A percentile compares a stretch with the other conserved stretches of the same genome.
phyloP scores from a whole-genome alignment of 2,329 filamentous ascomycete genomes.

The Harringtonia lauricola region DNA sequence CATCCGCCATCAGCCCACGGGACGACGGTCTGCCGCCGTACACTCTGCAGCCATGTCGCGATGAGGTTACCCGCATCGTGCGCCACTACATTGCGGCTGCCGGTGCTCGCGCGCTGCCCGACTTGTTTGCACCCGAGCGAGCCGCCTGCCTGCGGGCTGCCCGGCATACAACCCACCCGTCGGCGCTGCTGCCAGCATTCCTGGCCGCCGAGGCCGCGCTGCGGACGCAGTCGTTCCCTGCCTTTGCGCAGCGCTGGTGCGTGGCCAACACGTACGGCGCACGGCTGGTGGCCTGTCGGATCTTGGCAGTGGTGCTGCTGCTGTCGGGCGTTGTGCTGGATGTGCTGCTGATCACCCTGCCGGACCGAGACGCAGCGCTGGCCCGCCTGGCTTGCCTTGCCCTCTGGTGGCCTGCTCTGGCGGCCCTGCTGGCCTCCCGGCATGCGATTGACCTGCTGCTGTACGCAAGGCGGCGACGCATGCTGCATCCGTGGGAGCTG shows the following conservation, averaged over 20 bases:
- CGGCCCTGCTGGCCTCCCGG: constrained; percentile 21
- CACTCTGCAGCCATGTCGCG: constrained; percentile 28
- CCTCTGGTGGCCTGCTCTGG: constrained; percentile 24
- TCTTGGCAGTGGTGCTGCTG: constrained; percentile 13
- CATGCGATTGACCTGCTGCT: constrained; percentile 26
- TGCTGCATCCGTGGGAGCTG: constrained; percentile 28
- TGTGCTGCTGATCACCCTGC: constrained; percentile 19
- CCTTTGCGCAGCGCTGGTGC: constrained; percentile 25
- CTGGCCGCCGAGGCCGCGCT: constrained; percentile 24
- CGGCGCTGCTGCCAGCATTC: constrained; percentile 27
- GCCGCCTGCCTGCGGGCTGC: constrained; percentile 26
- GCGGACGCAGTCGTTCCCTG: constrained; percentile 25
- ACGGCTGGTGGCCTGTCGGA: constrained; percentile 19
- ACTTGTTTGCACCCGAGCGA: constrained; percentile 25
- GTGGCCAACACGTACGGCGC: constrained; percentile 26
- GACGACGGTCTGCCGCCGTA: constrained; percentile 6
- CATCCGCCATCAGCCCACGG: background rate
- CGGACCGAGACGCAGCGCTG: background rate
- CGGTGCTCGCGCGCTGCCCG: constrained; percentile 22
- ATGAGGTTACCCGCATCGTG: constrained; percentile 24
- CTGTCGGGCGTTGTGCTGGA: constrained; percentile 19
- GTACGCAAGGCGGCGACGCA: constrained; percentile 19
- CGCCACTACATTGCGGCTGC: constrained; percentile 25
- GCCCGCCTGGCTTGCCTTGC: constrained; percentile 18
- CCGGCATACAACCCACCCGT: constrained; percentile 32